These are phyloP conservation scores for Leishmania arabica DNA, from an alignment of 208 protist species.

Conservation along the genomic window DNA sequence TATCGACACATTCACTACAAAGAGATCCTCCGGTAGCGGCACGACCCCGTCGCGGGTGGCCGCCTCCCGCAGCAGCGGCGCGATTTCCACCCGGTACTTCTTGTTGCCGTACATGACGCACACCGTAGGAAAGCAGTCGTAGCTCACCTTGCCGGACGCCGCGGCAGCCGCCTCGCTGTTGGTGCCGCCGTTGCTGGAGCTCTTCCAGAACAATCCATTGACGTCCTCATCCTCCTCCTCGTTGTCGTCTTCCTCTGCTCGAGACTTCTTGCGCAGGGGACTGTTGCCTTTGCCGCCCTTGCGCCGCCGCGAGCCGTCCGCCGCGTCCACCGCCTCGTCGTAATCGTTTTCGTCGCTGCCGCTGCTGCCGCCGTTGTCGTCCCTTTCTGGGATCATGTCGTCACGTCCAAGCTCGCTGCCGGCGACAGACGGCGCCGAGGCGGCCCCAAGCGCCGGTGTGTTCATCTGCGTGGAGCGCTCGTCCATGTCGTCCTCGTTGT, in stretches of 20 bases:
- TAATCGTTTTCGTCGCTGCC: conserved; percentile 29
- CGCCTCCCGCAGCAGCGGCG: conserved; percentile 45
- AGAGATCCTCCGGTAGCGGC: conserved; percentile 54
- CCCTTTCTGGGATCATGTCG: conserved; percentile 16
- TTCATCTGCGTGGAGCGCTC: conserved; percentile 26
- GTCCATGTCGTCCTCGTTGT: conserved; percentile 35
- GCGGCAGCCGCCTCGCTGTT: not conserved
- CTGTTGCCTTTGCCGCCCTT: not conserved
- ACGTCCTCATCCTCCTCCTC: conserved; percentile 25
- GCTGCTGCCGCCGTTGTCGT: conserved; percentile 24
- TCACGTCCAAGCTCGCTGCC: conserved; percentile 22
- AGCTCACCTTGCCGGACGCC: conserved; percentile 19
- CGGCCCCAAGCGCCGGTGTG: conserved; percentile 20
- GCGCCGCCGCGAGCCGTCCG: conserved; percentile 8
- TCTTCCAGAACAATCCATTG: not conserved
- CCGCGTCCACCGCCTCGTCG: conserved; percentile 5
- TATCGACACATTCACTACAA: conserved; percentile 76
- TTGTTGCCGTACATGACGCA: conserved; percentile 38
- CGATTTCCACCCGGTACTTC: conserved; percentile 56
- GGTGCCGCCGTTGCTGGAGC: not conserved
- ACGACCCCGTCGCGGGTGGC: conserved; percentile 44
- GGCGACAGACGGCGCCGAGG: conserved; percentile 19
- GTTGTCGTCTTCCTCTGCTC: conserved; percentile 4
- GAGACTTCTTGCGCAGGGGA: not conserved
- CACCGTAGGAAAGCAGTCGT: conserved; percentile 62